Conservation (phyloP, 164 flowering plant species). For the Annona cherimola region DNA sequence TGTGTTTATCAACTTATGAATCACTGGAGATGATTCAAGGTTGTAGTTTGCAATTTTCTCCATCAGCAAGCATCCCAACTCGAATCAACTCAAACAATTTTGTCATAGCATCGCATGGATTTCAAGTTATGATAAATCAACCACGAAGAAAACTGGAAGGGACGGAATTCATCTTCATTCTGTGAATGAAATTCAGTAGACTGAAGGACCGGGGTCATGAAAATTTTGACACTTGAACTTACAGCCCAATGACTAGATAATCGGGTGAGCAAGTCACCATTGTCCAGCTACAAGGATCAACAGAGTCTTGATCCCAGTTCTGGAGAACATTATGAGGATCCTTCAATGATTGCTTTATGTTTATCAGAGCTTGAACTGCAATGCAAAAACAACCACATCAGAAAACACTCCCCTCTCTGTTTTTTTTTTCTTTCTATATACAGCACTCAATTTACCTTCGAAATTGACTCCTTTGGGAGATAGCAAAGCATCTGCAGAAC, state of each 20-base stretch:
- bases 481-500: constrained; percentile 49
- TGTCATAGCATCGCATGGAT: neutral
- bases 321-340: constrained; percentile 90
- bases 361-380: constrained; percentile 90
- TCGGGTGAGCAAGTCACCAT: constrained; percentile 93
- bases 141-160: neutral
- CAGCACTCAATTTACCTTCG: constrained; percentile 55
- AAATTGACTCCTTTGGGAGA: constrained; percentile 90
- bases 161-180: neutral
- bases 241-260: constrained; percentile 66
- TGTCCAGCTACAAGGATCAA: constrained; percentile 99
- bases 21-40: no score
- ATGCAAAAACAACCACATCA: constrained; percentile 8
- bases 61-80: no score
- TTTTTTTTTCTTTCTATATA: neutral
- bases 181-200: neutral
- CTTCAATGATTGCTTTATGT: constrained; percentile 44
- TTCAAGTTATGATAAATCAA: neutral
- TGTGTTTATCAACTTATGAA: no score
- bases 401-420: neutral
- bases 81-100: neutral
- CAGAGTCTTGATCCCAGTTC: constrained; percentile 82
- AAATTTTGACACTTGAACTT: constrained; percentile 31
- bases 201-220: neutral
- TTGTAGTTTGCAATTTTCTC: no score